Percentiles rank a stretch among this genome's conserved stretches.
phyloP scores from a whole-genome alignment of 805 yeast species.

The Metschnikowia lunata region DNA sequence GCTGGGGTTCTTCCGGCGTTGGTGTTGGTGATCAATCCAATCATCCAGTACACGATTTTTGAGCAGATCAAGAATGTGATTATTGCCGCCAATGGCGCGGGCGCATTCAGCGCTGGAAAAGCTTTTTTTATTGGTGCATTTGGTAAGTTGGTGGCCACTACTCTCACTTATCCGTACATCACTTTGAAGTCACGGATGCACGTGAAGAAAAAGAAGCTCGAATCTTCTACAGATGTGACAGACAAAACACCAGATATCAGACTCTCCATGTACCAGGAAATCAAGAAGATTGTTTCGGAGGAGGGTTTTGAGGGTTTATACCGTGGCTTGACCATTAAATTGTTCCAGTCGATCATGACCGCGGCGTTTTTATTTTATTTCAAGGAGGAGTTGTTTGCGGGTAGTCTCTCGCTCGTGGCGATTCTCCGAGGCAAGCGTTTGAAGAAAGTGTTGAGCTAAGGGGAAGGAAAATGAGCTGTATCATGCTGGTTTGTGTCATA shows the following conservation, averaged over 20 bases:
- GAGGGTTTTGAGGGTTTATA: constrained; percentile 80
- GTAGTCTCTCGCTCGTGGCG: constrained; percentile 52
- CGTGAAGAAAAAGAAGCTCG: constrained; percentile 40
- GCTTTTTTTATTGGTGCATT: constrained; percentile 86
- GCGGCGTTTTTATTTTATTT: constrained; percentile 89
- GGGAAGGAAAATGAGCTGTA: neutral
- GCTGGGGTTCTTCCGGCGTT: constrained; percentile 88
- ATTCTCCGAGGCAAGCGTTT: constrained; percentile 20
- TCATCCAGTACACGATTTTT: constrained; percentile 85
- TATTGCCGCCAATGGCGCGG: constrained; percentile 47
- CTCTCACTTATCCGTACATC: constrained; percentile 85
- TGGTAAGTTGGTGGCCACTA: constrained; percentile 86
- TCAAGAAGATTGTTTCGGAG: constrained; percentile 53
- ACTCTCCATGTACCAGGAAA: constrained; percentile 45
- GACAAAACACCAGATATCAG: constrained; percentile 1
- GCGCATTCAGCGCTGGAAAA: constrained; percentile 59
- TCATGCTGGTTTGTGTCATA: too few relatives aligned
- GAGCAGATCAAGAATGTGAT: constrained; percentile 77
- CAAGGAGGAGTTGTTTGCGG: constrained; percentile 74
- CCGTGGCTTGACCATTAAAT: constrained; percentile 74
- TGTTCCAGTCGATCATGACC: constrained; percentile 77
- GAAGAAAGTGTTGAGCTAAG: constrained; percentile 2
- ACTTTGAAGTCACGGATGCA: constrained; percentile 89
- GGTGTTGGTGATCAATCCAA: constrained; percentile 80
- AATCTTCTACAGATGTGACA: constrained; percentile 12